These are phyloP conservation scores for Crepidotus variabilis DNA, from an alignment of 768 basidiomycete species.

Conservation along the genomic window DNA sequence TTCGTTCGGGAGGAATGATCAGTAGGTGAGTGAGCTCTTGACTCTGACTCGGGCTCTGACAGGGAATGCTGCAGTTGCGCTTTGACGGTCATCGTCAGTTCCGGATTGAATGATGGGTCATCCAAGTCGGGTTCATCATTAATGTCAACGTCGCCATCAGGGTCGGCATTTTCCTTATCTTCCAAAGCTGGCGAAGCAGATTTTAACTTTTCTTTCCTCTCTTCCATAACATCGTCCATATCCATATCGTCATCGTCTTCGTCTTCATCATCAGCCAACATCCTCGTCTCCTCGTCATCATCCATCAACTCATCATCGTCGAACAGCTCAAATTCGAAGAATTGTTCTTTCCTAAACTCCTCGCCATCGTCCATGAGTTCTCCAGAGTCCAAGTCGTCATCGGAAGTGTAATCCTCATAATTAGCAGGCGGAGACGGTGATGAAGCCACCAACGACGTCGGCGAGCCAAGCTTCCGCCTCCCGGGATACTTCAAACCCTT, in stretches of 20 bases:
- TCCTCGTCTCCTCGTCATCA: not conserved
- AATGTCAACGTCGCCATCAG: not conserved
- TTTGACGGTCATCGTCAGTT: slow-evolving; percentile 2
- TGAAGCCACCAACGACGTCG: not conserved
- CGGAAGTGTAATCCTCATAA: not conserved
- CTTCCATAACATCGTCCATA: not conserved
- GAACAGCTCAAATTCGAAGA: slow-evolving; percentile 8
- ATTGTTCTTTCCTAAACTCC: slow-evolving; percentile 7
- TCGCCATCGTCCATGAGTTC: not conserved
- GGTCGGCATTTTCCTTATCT: not conserved
- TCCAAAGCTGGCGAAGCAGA: not conserved
- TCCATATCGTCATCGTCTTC: not conserved
- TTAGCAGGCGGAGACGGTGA: not conserved
- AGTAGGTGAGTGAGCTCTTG: not conserved
- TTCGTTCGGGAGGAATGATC: not conserved
- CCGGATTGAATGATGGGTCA: slow-evolving; percentile 5
- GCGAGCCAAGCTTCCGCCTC: not conserved
- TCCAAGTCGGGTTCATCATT: slow-evolving; percentile 1
- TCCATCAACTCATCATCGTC: slow-evolving; percentile 1
- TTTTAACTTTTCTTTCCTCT: not conserved
- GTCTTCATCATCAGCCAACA: not conserved
- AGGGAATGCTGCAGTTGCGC: not conserved
- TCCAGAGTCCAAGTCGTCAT: not conserved
- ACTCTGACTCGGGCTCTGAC: not conserved
- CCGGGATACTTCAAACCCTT: slow-evolving; percentile 5